Conservation (phyloP, 2,329 filamentous ascomycete species). For the Diaporthe australafricana region DNA sequence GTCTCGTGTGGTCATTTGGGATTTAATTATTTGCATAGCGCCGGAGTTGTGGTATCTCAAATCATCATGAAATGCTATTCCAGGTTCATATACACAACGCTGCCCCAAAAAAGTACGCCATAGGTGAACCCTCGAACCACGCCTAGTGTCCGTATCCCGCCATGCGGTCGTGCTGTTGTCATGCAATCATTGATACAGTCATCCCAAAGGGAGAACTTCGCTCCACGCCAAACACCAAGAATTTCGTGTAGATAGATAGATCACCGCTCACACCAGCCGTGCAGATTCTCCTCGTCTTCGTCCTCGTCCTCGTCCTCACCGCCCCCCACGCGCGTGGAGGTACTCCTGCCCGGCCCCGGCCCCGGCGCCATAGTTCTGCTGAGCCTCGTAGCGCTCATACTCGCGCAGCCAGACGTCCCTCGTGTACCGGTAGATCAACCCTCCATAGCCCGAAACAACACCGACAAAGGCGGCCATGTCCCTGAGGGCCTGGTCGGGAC, state of each 20-base stretch:
- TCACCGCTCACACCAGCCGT: neutral
- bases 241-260: neutral
- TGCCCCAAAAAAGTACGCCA: neutral
- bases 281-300: neutral
- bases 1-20: slow-evolving; percentile 29
- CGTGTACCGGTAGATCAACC: slow-evolving; percentile 49
- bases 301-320: neutral
- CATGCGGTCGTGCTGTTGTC: slow-evolving; percentile 15
- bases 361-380: slow-evolving; percentile 48
- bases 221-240: slow-evolving; percentile 2
- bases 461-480: slow-evolving; percentile 63
- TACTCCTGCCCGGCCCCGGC: slow-evolving; percentile 23
- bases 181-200: slow-evolving; percentile 20
- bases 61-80: slow-evolving; percentile 33
- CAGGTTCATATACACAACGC: slow-evolving; percentile 12
- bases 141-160: slow-evolving; percentile 2
- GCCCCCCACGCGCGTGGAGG: neutral
- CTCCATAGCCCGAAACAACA: slow-evolving; percentile 58
- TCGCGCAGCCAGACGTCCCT: slow-evolving; percentile 68
- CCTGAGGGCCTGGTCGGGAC: slow-evolving; percentile 71
- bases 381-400: slow-evolving; percentile 67
- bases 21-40: slow-evolving; percentile 53
- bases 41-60: slow-evolving; percentile 50
- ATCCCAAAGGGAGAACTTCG: neutral
- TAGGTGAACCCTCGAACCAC: neutral